Base-by-base conservation (phyloP, 352 stramenopile species). In the Pythium rishiriense region DNA sequence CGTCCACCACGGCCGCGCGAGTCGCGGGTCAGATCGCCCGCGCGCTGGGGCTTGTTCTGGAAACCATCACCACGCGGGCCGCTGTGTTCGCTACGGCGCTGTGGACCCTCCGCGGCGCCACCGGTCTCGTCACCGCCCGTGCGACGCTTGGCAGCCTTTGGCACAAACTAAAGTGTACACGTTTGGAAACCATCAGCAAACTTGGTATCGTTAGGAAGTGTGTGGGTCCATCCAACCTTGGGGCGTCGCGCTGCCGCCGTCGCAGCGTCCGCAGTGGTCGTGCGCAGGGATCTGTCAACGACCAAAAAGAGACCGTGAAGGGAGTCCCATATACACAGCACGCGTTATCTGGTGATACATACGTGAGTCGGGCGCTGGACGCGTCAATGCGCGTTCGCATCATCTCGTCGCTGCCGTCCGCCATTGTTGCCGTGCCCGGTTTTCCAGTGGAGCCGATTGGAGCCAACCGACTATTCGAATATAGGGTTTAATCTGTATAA, bases 351-450 rank as follows among this genome's bases (percentile, higher is more conserved):
- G 31, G 17, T 7, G 9, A 63, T 12, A 72, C 81, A 43, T 72
- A 93, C 83, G 81, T 81, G 49, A 93, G 79, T 26, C 83, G 74
- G 12, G 73, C 71, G 68, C 81, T 84, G 45, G 83, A 90, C 14
- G 81, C 79, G 68, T 90, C 79, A 25, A 93, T 83, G 57, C 79
- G 81, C 59, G 81, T 82, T 47, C 76, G 79, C 71, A 86, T 76
- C 7, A 79, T 60, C 60, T 77, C 69, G 48, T 86, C 78, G 54
- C 54, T 68, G 24, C 46, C 73, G 58, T 86, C 67, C 33, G 67
- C 57, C 67, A 74, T 72, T 50, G 37, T 52, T 62, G 49, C 46
- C 46, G 37, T 39, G 31, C 15, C 19, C 28, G 3, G 21, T 5
- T 47, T 62, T 52, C 43, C n/a, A 51, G 33, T 66, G 52, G 54